A percentile compares a stretch with the other conserved stretches of the same genome.
phyloP scores from a whole-genome alignment of 2,329 filamentous ascomycete genomes.

The Epicoccum sorghinum region DNA sequence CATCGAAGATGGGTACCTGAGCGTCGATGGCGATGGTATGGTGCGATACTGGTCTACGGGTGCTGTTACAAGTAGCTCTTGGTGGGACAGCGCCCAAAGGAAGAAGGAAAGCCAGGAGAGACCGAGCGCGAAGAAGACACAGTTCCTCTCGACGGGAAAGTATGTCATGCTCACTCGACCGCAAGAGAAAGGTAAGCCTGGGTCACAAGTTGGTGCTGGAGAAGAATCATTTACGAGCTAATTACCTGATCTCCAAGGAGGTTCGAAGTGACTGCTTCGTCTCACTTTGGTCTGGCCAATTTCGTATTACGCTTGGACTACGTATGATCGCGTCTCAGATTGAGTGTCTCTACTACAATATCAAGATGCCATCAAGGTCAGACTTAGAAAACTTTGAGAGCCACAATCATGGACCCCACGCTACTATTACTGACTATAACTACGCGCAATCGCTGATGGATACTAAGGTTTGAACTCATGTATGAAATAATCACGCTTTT shows the following conservation, averaged over 20 bases:
- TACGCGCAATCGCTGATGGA: no score
- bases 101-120: slow-evolving; percentile 2
- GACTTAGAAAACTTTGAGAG: no score
- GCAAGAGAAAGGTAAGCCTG: background rate
- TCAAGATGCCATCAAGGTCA: no score
- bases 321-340: no score
- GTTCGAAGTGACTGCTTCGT: no score
- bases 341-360: no score
- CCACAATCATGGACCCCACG: no score
- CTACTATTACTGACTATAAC: no score
- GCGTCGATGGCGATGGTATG: slow-evolving; percentile 32
- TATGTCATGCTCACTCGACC: slow-evolving; percentile 25
- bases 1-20: slow-evolving; percentile 26
- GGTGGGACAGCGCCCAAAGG: slow-evolving; percentile 21
- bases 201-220: background rate
- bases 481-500: no score
- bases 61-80: slow-evolving; percentile 14
- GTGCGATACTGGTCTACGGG: slow-evolving; percentile 30
- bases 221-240: background rate
- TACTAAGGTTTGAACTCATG: no score
- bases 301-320: no score
- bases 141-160: slow-evolving; percentile 24
- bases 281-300: no score
- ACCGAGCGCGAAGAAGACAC: background rate
- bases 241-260: background rate